A percentile compares a stretch with the other conserved stretches of the same genome.
phyloP scores from a whole-genome alignment of 164 flowering plant genomes.

The Berberis thunbergii region DNA sequence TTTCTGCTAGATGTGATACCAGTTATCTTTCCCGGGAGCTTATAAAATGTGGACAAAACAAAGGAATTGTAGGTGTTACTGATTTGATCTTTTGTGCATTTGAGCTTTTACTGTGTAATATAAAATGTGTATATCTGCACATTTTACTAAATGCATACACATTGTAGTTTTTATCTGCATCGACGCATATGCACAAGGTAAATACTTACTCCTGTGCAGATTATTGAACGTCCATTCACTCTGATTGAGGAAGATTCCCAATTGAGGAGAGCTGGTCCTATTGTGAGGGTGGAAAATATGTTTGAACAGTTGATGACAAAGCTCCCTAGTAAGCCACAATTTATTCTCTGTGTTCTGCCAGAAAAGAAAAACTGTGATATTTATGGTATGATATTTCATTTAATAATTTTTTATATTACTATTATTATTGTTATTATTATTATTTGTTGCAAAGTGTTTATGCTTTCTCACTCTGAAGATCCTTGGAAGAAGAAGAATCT shows the following conservation, averaged over 20 bases:
- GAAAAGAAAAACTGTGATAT: not conserved
- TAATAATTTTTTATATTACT: slow-evolving; percentile 3
- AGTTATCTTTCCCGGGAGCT: slow-evolving; percentile 35
- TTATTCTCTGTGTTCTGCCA: not conserved
- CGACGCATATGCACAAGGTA: too few relatives aligned
- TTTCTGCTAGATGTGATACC: slow-evolving; percentile 74
- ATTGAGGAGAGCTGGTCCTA: not conserved
- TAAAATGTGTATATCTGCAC: not conserved
- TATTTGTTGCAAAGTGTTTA: not conserved
- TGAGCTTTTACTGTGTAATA: not conserved
- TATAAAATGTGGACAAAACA: slow-evolving; percentile 40
- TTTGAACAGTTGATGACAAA: not conserved
- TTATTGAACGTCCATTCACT: too few relatives aligned
- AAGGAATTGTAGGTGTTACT: slow-evolving; percentile 32
- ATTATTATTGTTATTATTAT: not conserved
- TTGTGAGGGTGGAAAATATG: not conserved
- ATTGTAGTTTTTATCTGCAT: too few relatives aligned
- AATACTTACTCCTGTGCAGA: too few relatives aligned
- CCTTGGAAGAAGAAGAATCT: slow-evolving; percentile 88
- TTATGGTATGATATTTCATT: not conserved
- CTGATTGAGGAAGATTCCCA: not conserved
- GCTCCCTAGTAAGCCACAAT: not conserved
- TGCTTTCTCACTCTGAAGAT: slow-evolving; percentile 27
- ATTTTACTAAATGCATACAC: too few relatives aligned
- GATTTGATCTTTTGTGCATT: not conserved